Percentiles rank a stretch among this genome's conserved stretches.
phyloP scores from a whole-genome alignment of 139 green algal species.

The Eudorina sp. region DNA sequence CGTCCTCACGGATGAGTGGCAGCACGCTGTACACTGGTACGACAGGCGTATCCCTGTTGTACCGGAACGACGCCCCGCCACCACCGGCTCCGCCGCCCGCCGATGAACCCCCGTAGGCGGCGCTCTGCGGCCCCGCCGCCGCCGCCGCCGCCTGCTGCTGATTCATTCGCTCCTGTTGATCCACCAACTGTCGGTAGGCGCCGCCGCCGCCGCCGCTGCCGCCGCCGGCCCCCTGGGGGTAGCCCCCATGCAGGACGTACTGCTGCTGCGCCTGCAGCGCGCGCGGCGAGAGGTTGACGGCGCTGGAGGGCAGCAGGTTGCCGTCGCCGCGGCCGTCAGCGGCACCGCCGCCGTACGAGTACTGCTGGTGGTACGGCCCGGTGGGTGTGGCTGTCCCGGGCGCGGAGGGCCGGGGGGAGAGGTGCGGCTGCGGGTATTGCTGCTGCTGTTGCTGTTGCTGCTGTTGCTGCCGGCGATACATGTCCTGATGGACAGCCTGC shows the following conservation, averaged over 20 bases:
- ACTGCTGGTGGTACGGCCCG: too few relatives aligned
- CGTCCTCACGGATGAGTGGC: conserved; percentile 56
- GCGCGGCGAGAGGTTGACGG: not conserved
- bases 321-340: not conserved
- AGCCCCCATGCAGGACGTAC: too few relatives aligned
- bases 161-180: not conserved
- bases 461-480: not conserved
- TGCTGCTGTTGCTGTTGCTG: not conserved
- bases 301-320: conserved; percentile 28
- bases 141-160: not conserved
- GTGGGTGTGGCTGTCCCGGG: too few relatives aligned
- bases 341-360: not conserved
- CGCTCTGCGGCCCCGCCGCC: not conserved
- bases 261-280: too few relatives aligned
- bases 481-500: too few relatives aligned
- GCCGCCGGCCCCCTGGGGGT: too few relatives aligned
- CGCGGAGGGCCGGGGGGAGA: too few relatives aligned
- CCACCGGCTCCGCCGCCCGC: not conserved
- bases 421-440: not conserved
- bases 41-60: conserved; percentile 50
- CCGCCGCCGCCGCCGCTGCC: not conserved
- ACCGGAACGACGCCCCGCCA: not conserved
- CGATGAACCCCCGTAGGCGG: not conserved
- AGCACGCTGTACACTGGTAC: conserved; percentile 60
- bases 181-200: not conserved